Conservation (phyloP, 257 asterid genomes). For the Cruciata laevipes region DNA sequence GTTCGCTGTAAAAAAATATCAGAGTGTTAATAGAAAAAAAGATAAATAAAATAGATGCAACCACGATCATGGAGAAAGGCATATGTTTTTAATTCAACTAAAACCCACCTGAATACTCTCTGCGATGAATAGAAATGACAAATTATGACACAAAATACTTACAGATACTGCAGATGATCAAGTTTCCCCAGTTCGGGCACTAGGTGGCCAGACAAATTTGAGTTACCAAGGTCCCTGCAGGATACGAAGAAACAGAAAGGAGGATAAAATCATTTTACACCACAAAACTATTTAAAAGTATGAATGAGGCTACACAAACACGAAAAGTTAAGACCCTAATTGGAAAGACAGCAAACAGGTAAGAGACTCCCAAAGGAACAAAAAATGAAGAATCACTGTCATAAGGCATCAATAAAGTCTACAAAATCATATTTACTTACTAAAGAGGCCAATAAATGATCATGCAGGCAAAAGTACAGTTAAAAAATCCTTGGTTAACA, state of each 20-base stretch:
- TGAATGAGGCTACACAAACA: neutral
- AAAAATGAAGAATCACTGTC: neutral
- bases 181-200: constrained; percentile 71
- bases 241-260: neutral
- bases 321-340: neutral
- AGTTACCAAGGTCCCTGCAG: constrained; percentile 73
- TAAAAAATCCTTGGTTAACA: neutral
- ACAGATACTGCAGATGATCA: constrained; percentile 69
- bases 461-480: neutral
- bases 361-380: neutral
- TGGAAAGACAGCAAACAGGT: neutral
- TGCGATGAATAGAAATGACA: neutral
- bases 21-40: constrained; percentile 9
- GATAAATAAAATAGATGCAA: neutral
- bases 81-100: neutral
- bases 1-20: constrained; percentile 50
- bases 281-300: neutral
- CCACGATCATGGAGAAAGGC: neutral
- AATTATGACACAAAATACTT: constrained; percentile 24
- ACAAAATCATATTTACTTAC: neutral
- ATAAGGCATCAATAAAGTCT: neutral
- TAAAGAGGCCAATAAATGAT: neutral
- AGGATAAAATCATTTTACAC: neutral
- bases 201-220: constrained; percentile 62
- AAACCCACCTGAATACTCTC: neutral